phyloP scores from a whole-genome alignment of 768 basidiomycete species.

The Podaxis sp. region DNA sequence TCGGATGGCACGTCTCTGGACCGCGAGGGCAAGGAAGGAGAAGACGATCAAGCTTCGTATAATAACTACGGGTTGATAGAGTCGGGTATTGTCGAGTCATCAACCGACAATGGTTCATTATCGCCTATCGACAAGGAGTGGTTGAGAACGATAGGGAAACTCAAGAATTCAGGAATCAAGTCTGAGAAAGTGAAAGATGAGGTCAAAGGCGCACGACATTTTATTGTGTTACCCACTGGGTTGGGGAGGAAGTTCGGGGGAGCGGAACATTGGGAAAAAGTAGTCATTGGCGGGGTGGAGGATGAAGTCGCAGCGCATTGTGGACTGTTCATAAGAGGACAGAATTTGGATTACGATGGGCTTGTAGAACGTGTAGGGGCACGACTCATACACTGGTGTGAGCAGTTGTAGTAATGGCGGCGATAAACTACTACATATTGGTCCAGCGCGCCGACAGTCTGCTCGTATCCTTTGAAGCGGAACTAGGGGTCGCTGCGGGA shows the following conservation, averaged over 20 bases:
- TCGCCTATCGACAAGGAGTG: slow-evolving; percentile 19
- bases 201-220: slow-evolving; percentile 39
- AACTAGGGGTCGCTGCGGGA: no score
- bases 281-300: slow-evolving; percentile 47
- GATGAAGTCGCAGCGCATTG: slow-evolving; percentile 60
- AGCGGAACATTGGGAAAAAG: slow-evolving; percentile 49
- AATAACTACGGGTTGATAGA: slow-evolving; percentile 28
- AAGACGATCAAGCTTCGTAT: slow-evolving; percentile 17
- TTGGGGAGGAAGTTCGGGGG: slow-evolving; percentile 40
- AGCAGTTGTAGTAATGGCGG: slow-evolving; percentile 9
- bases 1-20: not conserved
- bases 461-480: no score
- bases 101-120: not conserved
- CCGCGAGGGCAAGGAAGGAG: slow-evolving; percentile 14
- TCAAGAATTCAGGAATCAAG: slow-evolving; percentile 23
- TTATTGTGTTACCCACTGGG: slow-evolving; percentile 51
- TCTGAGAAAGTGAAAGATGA: slow-evolving; percentile 25
- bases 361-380: slow-evolving; percentile 45
- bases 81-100: slow-evolving; percentile 22
- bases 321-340: slow-evolving; percentile 50
- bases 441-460: no score
- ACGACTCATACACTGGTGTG: slow-evolving; percentile 44
- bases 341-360: slow-evolving; percentile 51
- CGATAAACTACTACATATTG: not conserved
- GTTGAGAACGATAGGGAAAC: slow-evolving; percentile 20